Conservation (phyloP, 768 basidiomycete species). For the Russula virescens region DNA sequence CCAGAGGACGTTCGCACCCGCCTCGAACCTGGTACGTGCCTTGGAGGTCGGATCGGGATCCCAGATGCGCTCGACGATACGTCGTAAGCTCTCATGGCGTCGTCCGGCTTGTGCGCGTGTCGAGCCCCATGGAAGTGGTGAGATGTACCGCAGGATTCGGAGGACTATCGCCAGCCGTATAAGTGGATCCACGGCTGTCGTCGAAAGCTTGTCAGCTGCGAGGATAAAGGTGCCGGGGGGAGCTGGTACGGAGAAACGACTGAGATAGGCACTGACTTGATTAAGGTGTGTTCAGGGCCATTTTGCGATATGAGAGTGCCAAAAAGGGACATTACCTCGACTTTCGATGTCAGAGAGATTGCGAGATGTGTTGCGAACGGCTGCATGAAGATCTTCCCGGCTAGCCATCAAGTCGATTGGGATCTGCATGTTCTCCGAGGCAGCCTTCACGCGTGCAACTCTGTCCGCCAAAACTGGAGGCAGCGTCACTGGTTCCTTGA, state of each 20-base stretch:
- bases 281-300: neutral
- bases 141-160: slow-evolving; percentile 58
- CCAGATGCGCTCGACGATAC: slow-evolving; percentile 50
- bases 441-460: neutral
- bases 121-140: slow-evolving; percentile 74
- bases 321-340: slow-evolving; percentile 10
- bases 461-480: slow-evolving; percentile 7
- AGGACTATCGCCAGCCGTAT: slow-evolving; percentile 30
- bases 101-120: slow-evolving; percentile 55
- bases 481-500: neutral
- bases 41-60: slow-evolving; percentile 27
- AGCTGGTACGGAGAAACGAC: slow-evolving; percentile 18
- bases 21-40: slow-evolving; percentile 26
- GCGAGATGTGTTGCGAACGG: neutral
- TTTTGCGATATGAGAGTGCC: neutral
- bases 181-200: slow-evolving; percentile 18
- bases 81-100: slow-evolving; percentile 39
- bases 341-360: slow-evolving; percentile 20
- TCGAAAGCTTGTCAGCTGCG: slow-evolving; percentile 13
- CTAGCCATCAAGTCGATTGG: slow-evolving; percentile 14
- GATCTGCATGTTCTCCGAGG: slow-evolving; percentile 11
- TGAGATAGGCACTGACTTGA: slow-evolving; percentile 23
- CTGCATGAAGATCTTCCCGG: slow-evolving; percentile 14
- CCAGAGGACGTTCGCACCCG: slow-evolving; percentile 21
- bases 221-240: slow-evolving; percentile 32